Conservation (phyloP, 164 flowering plant genomes). For the Berberis thunbergii region DNA sequence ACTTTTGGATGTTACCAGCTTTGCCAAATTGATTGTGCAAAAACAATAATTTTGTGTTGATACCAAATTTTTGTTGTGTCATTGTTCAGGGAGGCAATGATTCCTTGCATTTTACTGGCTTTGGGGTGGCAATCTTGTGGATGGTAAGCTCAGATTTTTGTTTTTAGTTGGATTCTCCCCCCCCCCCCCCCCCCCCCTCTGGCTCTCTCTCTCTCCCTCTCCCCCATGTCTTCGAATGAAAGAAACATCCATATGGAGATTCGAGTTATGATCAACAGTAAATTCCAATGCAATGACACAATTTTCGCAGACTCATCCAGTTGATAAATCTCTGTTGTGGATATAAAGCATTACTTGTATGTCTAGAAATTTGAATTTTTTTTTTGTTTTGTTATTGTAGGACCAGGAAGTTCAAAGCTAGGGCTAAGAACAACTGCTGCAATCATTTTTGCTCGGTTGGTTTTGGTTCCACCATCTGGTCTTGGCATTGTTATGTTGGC, state of each 20-base stretch:
- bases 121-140: conserved; percentile 87
- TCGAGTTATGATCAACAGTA: no score
- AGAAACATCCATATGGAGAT: no score
- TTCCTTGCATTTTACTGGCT: conserved; percentile 92
- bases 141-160: conserved; percentile 41
- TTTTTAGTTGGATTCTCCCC: no score
- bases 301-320: no score
- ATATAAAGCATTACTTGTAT: no score
- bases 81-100: conserved; percentile 80
- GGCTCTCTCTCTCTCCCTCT: no score
- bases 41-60: background rate
- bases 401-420: conserved; percentile 89
- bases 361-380: no score
- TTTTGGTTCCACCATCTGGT: conserved; percentile 87
- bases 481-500: conserved; percentile 84
- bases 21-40: background rate
- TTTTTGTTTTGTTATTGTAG: conserved; percentile 23
- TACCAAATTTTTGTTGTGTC: background rate
- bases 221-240: no score
- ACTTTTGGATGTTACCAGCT: background rate
- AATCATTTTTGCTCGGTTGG: conserved; percentile 69
- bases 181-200: no score
- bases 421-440: conserved; percentile 80
- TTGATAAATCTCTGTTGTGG: no score
- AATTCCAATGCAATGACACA: no score